Conservation (phyloP, 768 basidiomycete species). For the Pleurotus salmoneostramineus region DNA sequence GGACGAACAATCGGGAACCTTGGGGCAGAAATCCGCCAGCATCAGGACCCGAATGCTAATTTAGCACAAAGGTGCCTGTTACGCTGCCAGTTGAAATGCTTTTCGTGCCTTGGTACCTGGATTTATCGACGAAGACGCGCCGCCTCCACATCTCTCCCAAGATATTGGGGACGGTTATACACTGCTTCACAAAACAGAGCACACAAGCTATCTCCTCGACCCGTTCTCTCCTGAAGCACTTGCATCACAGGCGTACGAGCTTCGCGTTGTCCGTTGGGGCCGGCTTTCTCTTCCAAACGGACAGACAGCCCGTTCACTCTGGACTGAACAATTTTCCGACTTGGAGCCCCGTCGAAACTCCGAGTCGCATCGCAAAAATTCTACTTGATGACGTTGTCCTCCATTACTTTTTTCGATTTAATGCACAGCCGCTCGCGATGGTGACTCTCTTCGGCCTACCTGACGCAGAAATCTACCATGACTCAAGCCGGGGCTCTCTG, state of each 20-base stretch:
- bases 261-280: conserved; percentile 6
- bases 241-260: not conserved
- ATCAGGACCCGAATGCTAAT: conserved; percentile 17
- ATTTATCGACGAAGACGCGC: not conserved
- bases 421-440: conserved; percentile 13
- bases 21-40: conserved; percentile 14
- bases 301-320: conserved; percentile 8
- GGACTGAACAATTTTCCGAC: conserved; percentile 2
- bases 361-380: conserved; percentile 8
- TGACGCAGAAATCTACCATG: conserved; percentile 9
- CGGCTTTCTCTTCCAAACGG: conserved; percentile 10
- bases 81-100: conserved; percentile 3
- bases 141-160: not conserved
- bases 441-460: conserved; percentile 17
- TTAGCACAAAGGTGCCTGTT: conserved; percentile 13
- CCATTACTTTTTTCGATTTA: conserved; percentile 8
- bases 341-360: not conserved
- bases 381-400: conserved; percentile 20
- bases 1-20: conserved; percentile 16
- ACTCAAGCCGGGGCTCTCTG: conserved; percentile 17
- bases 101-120: conserved; percentile 1
- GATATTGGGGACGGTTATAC: conserved; percentile 6
- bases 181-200: conserved; percentile 3
- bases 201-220: not conserved
- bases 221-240: not conserved